Percentiles rank a stretch among this genome's conserved stretches.
Evolutionary conservation across 805 yeast genomes (phyloP).

Genomic region (Candida chauliodis): DNA sequence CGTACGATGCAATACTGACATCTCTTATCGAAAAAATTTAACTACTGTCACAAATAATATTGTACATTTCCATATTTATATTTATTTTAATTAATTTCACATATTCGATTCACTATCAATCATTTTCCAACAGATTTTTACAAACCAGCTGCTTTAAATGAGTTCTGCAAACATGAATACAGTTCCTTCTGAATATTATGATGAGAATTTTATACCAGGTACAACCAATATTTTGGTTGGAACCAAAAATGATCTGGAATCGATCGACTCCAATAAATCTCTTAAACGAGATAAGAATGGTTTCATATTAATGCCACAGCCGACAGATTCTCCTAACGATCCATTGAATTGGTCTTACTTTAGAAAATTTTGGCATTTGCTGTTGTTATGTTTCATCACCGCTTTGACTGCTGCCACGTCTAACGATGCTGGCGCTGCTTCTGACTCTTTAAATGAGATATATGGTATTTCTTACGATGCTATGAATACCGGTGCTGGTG

Average conservation of each 20-base stretch:
- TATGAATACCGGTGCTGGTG: slow-evolving; percentile 49
- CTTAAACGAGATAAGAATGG: slow-evolving; percentile 20
- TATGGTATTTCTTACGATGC: slow-evolving; percentile 45
- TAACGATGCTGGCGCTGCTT: slow-evolving; percentile 47
- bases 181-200: slow-evolving; percentile 8
- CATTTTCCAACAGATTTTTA: too few species aligned
- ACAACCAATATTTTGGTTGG: slow-evolving; percentile 41
- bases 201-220: slow-evolving; percentile 50
- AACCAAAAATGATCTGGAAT: slow-evolving; percentile 5
- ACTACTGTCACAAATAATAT: not conserved
- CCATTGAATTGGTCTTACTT: slow-evolving; percentile 41
- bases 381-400: slow-evolving; percentile 36
- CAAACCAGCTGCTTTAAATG: too few species aligned
- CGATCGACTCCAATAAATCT: slow-evolving; percentile 5
- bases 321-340: slow-evolving; percentile 46
- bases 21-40: not conserved
- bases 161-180: not conserved
- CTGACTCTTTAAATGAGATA: slow-evolving; percentile 39
- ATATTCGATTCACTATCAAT: too few species aligned
- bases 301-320: slow-evolving; percentile 46
- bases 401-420: slow-evolving; percentile 50
- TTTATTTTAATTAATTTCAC: too few species aligned
- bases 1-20: slow-evolving; percentile 4
- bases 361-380: slow-evolving; percentile 37
- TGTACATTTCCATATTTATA: too few species aligned